phyloP scores from a whole-genome alignment of 2,329 filamentous ascomycete species.

The Clarireedia sp. region DNA sequence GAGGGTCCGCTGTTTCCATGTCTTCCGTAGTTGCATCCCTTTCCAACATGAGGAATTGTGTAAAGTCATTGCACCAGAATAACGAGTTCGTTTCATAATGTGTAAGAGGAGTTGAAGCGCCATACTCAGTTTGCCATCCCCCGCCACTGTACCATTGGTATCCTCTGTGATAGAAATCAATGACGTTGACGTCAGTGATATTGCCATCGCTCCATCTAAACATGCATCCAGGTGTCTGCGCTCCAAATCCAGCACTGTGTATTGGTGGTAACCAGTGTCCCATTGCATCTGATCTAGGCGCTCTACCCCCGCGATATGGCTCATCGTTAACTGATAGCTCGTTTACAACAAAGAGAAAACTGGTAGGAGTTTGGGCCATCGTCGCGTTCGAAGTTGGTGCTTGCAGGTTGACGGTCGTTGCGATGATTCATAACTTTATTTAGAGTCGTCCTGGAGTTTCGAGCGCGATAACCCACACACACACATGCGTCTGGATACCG shows the following conservation, averaged over 20 bases:
- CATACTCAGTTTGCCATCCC: neutral
- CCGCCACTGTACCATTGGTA: conserved; percentile 11
- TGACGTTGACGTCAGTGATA: conserved; percentile 12
- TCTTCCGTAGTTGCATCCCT: conserved; percentile 12
- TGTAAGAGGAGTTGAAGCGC: neutral
- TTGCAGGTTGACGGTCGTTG: neutral
- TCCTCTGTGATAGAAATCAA: neutral
- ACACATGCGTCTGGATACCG: neutral
- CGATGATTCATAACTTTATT: neutral
- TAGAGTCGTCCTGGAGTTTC: neutral
- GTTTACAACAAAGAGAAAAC: conserved; percentile 34
- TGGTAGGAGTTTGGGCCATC: conserved; percentile 10
- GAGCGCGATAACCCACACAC: neutral
- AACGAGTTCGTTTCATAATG: conserved; percentile 17
- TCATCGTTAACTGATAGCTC: conserved; percentile 33
- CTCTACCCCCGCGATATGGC: conserved; percentile 9
- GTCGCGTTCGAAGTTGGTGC: neutral
- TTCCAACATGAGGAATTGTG: conserved; percentile 14
- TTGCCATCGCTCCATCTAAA: conserved; percentile 21
- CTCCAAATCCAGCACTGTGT: conserved; percentile 11
- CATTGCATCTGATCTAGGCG: conserved; percentile 10
- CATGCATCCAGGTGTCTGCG: conserved; percentile 14
- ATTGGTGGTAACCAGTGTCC: conserved; percentile 21
- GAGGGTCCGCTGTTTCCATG: conserved; percentile 2
- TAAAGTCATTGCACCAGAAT: conserved; percentile 19